Evolutionary conservation across 768 basidiomycete species (phyloP).

Genomic region (Lenzites betulinus): DNA sequence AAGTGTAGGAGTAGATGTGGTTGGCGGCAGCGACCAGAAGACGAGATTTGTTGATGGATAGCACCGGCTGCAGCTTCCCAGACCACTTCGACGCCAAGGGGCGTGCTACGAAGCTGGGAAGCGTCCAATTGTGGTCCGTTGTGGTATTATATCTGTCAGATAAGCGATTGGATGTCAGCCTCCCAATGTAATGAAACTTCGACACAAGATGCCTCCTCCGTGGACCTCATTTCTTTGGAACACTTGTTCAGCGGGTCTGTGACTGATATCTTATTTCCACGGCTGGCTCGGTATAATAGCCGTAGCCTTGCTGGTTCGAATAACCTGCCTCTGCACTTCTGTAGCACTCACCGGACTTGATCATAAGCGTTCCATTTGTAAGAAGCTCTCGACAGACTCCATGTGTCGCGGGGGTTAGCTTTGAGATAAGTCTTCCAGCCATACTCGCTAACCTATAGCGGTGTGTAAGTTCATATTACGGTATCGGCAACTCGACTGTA

Average conservation of each 20-base stretch:
- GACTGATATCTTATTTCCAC: too few species aligned
- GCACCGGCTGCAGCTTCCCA: slow-evolving; percentile 53
- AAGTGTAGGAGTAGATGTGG: slow-evolving; percentile 57
- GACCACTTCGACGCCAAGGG: slow-evolving; percentile 64
- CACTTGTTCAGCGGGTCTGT: too few species aligned
- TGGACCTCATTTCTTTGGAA: too few species aligned
- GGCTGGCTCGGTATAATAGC: too few species aligned
- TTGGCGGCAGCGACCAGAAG: slow-evolving; percentile 64
- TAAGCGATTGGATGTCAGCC: background rate
- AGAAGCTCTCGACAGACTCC: slow-evolving; percentile 48
- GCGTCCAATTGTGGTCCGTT: slow-evolving; percentile 56
- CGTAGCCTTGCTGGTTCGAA: too few species aligned
- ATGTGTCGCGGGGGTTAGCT: slow-evolving; percentile 54
- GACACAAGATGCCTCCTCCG: too few species aligned
- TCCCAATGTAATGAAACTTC: too few species aligned
- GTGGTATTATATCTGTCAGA: slow-evolving; percentile 48
- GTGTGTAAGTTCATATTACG: background rate
- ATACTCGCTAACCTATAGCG: slow-evolving; percentile 55
- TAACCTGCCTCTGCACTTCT: too few species aligned
- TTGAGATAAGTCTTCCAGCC: slow-evolving; percentile 61
- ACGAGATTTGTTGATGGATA: slow-evolving; percentile 56
- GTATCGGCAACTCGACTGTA: slow-evolving; percentile 11
- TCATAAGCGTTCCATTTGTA: slow-evolving; percentile 45
- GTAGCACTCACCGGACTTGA: slow-evolving; percentile 38
- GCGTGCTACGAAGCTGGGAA: slow-evolving; percentile 55